Evolutionary conservation across 192 early-diverging fungal genomes (phyloP).

Genomic region (Obelidium mucronatum): DNA sequence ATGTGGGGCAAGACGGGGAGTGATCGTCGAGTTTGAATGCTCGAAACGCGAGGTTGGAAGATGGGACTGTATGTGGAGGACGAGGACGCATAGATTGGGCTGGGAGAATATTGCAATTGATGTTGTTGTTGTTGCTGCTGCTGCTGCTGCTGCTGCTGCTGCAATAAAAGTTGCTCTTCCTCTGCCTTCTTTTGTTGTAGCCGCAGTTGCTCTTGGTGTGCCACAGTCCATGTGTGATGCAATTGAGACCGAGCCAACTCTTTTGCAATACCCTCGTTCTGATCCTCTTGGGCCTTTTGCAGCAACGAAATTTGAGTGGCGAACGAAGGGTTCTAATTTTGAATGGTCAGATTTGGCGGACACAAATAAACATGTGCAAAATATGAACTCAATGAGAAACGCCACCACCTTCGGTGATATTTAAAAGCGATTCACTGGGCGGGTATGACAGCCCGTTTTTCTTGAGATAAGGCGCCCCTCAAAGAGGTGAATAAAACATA

Average conservation of each 20-base stretch:
- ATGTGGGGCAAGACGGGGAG: slow-evolving; percentile 4
- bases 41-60: slow-evolving; percentile 16
- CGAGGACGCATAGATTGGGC: neutral
- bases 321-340: slow-evolving; percentile 6
- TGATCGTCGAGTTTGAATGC: slow-evolving; percentile 1
- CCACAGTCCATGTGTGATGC: slow-evolving; percentile 10
- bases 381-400: neutral
- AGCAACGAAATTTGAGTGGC: slow-evolving; percentile 1
- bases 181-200: slow-evolving; percentile 10
- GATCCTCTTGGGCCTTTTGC: neutral
- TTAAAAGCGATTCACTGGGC: no score
- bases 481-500: neutral
- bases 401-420: no score
- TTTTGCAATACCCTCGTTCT: neutral
- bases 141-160: neutral
- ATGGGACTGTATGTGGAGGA: slow-evolving; percentile 8
- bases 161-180: slow-evolving; percentile 9
- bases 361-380: neutral
- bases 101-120: neutral
- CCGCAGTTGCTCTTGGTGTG: neutral
- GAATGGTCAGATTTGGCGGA: neutral
- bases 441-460: no score
- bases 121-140: slow-evolving; percentile 9
- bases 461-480: no score
- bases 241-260: slow-evolving; percentile 22